Evolutionary conservation across 192 early-diverging fungal species (phyloP).

Genomic region (Neocallimastix lanati): DNA sequence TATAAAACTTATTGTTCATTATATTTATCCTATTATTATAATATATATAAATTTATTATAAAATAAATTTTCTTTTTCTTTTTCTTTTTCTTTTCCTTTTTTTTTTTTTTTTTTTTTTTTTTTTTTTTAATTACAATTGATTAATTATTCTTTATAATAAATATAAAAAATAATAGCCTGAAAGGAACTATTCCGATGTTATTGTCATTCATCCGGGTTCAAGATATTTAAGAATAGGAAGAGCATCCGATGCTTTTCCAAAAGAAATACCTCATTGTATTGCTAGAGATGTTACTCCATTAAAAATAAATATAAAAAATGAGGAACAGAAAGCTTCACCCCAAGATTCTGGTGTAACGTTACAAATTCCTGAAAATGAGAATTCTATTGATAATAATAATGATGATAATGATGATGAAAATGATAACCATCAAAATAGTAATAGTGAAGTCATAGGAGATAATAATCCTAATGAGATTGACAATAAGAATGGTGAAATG

Average conservation of each 20-base stretch:
- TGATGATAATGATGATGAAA: no score
- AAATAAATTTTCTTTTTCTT: no score
- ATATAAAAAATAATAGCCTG: constrained; percentile 11
- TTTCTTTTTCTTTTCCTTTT: no score
- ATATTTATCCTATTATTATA: no score
- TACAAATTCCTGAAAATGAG: background rate
- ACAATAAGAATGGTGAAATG: constrained; percentile 1
- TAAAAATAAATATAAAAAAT: background rate
- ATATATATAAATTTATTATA: no score
- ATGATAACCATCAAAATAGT: constrained; percentile 5
- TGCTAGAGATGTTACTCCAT: constrained; percentile 32
- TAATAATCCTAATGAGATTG: constrained; percentile 5
- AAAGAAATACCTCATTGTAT: constrained; percentile 59
- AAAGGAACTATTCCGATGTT: constrained; percentile 31
- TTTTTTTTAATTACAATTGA: background rate
- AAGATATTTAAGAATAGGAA: constrained; percentile 57
- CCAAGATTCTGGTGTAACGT: no score
- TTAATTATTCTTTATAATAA: background rate
- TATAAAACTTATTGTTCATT: no score
- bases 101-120: background rate
- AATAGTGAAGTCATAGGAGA: constrained; percentile 9
- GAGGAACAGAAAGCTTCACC: no score
- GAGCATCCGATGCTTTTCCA: constrained; percentile 65
- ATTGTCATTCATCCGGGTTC: constrained; percentile 80
- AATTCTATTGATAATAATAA: background rate